Evolutionary conservation across 108 stramenopile genomes (phyloP), one percentile per base, ranked within the genome.

Genomic region (Skeletonema tropicum): DNA sequence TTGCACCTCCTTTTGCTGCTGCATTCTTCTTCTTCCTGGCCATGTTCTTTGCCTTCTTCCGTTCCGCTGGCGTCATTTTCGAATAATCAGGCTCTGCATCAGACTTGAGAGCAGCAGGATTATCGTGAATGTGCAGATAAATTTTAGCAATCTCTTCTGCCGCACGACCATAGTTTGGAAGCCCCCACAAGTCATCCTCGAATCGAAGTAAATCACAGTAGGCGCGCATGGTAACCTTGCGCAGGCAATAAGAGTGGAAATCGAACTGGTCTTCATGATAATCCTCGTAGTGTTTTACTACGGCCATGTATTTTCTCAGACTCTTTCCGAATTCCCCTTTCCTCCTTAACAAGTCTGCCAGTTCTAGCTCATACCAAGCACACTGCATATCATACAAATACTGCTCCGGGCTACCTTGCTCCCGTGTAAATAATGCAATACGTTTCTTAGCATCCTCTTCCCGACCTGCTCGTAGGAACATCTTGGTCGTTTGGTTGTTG

Each of bases 231-330:
- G 98, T 99, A 21, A 92, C 93, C 87, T 98, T 98, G 52, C 98
- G 94, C 69, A 98, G 73, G 77, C 98, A 98, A 74, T 98, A 99
- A 39, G 85, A 82, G 88, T 99, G 99, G 75, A 99, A 98, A 85
- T 99, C 99, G 66, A 99, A 97, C 77, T 98, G 97, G 87, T 99
- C 99, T 67, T 98, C 98, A 59, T 94, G 88, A 45, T 96, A 95
- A 77, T 97, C 98, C 45, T 93, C 90, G 73, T 98, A 99, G 73
- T 99, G 99, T 71, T 97, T 92, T 15, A 94, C 86, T 10, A 98
- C 94, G 59, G 88, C 85, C 48, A 80, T 76, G 67, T 85, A 95
- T 64, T 93, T 94, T 71, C 97, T 94, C 42, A 99, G 73, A 36
- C 86, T 84, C 68, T 70, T 84, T 26, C 94, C 94, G 68, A 83